These are phyloP conservation scores for Pseudomassariella vexata DNA, from an alignment of 2,329 filamentous ascomycete species.

Conservation along the genomic window DNA sequence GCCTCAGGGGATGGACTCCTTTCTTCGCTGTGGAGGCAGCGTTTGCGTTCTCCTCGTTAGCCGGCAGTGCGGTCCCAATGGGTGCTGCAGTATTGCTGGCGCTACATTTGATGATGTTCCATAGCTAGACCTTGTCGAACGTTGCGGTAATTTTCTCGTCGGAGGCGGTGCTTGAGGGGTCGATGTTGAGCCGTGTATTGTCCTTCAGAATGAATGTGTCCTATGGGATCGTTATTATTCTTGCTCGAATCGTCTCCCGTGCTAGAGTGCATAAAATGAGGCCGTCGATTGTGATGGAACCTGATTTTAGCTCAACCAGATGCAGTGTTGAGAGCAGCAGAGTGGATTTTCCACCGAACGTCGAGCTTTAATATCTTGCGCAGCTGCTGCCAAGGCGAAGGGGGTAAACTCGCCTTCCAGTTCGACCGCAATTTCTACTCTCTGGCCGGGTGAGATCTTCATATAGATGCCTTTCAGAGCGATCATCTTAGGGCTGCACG, in stretches of 20 bases:
- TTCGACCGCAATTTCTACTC: slow-evolving; percentile 6
- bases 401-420: slow-evolving; percentile 1
- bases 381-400: neutral
- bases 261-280: neutral
- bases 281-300: slow-evolving; percentile 4
- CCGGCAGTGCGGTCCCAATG: neutral
- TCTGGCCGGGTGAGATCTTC: slow-evolving; percentile 4
- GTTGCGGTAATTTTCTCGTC: slow-evolving; percentile 1
- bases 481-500: slow-evolving; percentile 1
- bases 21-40: neutral
- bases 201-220: slow-evolving; percentile 4
- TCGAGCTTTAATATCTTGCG: neutral
- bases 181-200: slow-evolving; percentile 3
- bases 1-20: neutral
- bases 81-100: neutral
- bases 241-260: slow-evolving; percentile 1
- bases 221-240: slow-evolving; percentile 3
- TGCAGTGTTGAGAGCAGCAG: slow-evolving; percentile 2
- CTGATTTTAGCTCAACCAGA: slow-evolving; percentile 3
- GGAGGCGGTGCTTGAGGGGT: slow-evolving; percentile 2
- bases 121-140: slow-evolving; percentile 4
- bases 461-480: slow-evolving; percentile 1
- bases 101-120: slow-evolving; percentile 3
- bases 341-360: slow-evolving; percentile 3
- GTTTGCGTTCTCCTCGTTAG: neutral